Evolutionary conservation across 495 filamentous ascomycete species (phyloP).

Genomic region (Aeminium ludgeri): DNA sequence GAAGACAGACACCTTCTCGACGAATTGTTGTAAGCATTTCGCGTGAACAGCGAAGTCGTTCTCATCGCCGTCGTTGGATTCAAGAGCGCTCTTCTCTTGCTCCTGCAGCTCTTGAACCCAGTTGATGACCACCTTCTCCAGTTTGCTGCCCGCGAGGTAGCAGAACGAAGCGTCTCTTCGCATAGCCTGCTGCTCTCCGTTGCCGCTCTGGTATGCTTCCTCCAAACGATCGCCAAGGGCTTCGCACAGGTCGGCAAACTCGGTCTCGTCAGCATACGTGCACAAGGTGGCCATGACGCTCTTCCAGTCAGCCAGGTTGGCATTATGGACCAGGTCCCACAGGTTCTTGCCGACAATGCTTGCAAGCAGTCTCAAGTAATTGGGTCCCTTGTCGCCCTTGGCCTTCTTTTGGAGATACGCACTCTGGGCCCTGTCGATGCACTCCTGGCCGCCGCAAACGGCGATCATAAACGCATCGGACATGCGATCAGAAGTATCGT

Average conservation of each 20-base stretch:
- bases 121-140: constrained; percentile 89
- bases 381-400: constrained; percentile 62
- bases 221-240: constrained; percentile 81
- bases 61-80: constrained; percentile 28
- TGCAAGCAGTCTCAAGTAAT: constrained; percentile 78
- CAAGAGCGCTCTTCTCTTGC: constrained; percentile 52
- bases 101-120: constrained; percentile 84
- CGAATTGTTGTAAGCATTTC: constrained; percentile 71
- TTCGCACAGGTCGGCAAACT: constrained; percentile 94
- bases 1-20: constrained; percentile 98
- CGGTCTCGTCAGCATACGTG: constrained; percentile 76
- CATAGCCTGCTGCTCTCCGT: constrained; percentile 33
- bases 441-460: constrained; percentile 84
- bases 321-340: constrained; percentile 96
- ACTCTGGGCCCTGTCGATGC: constrained; percentile 84
- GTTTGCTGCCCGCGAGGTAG: constrained; percentile 82
- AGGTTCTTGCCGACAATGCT: constrained; percentile 92
- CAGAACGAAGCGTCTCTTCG: constrained; percentile 88
- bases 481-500: constrained; percentile 72
- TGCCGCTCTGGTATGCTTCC: constrained; percentile 39
- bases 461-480: constrained; percentile 97
- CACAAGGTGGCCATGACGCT: constrained; percentile 90
- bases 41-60: constrained; percentile 84
- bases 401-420: constrained; percentile 60
- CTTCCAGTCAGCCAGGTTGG: constrained; percentile 83